Percentiles rank a stretch among this genome's conserved stretches.
These are phyloP conservation scores for Suillus americanus DNA, from an alignment of 768 basidiomycete species.

Conservation along the genomic window DNA sequence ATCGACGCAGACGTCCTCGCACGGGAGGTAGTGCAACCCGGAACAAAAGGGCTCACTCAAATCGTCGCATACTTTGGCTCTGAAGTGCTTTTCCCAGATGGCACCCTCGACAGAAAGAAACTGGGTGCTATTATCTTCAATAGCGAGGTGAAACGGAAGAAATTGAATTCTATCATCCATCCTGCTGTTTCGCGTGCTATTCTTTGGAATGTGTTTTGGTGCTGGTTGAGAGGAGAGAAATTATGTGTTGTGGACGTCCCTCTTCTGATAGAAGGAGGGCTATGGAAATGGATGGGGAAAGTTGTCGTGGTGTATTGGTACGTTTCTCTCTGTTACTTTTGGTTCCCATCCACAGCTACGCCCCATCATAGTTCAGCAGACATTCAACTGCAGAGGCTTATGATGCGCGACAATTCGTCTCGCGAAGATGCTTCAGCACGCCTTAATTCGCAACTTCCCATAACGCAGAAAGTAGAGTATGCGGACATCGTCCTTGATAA, in stretches of 20 bases:
- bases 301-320: constrained; percentile 94
- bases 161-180: constrained; percentile 85
- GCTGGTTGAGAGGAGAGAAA: constrained; percentile 78
- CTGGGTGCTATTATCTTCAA: constrained; percentile 86
- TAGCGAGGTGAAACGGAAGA: constrained; percentile 66
- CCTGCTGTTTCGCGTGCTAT: constrained; percentile 87
- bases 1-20: constrained; percentile 93
- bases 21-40: constrained; percentile 81
- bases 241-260: constrained; percentile 90
- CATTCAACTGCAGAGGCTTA: constrained; percentile 81
- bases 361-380: constrained; percentile 61
- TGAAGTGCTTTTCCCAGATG: constrained; percentile 64
- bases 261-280: constrained; percentile 82
- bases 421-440: constrained; percentile 70
- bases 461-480: constrained; percentile 75
- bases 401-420: constrained; percentile 68
- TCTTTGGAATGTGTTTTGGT: constrained; percentile 59
- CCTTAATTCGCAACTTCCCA: constrained; percentile 77
- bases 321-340: constrained; percentile 20
- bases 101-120: constrained; percentile 76
- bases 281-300: constrained; percentile 81
- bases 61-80: constrained; percentile 74
- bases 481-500: constrained; percentile 91
- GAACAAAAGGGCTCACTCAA: constrained; percentile 66
- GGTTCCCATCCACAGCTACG: neutral